phyloP scores from a whole-genome alignment of 169 alveolate species.

The Amoebophrya sp. region DNA sequence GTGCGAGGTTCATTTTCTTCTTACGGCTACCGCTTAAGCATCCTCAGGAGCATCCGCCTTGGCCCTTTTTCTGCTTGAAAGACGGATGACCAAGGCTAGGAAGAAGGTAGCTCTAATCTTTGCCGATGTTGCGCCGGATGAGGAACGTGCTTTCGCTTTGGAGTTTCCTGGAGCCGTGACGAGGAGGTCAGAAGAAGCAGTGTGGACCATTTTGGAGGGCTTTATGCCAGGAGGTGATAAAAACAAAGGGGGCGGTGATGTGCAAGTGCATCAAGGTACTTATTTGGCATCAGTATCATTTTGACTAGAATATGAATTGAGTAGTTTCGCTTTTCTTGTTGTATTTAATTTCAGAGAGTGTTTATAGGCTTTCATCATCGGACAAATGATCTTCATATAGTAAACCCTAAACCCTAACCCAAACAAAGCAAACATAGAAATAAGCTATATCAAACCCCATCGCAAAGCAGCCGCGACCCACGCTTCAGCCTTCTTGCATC shows the following conservation, averaged over 20 bases:
- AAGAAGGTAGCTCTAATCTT: no score
- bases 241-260: no score
- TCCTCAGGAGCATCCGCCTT: no score
- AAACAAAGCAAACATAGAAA: no score
- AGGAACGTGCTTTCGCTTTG: neutral
- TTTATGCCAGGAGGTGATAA: no score
- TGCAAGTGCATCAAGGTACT: no score
- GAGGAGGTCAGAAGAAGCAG: neutral
- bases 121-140: neutral
- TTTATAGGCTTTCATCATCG: neutral
- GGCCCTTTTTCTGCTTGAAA: no score
- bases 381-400: neutral
- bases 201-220: neutral
- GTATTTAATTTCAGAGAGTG: neutral
- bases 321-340: neutral
- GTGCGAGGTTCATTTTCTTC: neutral
- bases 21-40: no score
- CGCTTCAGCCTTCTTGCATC: neutral
- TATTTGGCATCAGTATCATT: no score
- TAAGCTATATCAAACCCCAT: no score
- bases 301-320: neutral
- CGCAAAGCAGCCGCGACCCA: neutral
- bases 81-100: no score
- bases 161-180: neutral
- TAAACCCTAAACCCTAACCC: no score